A percentile compares a stretch with the other conserved stretches of the same genome.
phyloP scores from a whole-genome alignment of 345 rosid genomes.

The Sisymbrium irio region DNA sequence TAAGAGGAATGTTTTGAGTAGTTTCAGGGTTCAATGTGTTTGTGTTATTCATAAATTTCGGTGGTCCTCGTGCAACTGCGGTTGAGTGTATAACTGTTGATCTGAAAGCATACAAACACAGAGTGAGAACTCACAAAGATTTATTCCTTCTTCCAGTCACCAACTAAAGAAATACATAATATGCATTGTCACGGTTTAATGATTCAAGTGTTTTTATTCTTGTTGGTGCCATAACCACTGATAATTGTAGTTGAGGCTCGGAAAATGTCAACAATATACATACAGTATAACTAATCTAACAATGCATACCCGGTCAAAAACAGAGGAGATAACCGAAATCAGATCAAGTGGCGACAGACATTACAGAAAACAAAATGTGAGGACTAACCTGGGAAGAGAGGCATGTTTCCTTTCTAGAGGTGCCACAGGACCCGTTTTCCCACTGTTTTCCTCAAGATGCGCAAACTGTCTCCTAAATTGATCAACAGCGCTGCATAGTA shows the following conservation, averaged over 20 bases:
- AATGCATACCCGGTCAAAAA: no score
- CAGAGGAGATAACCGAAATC: background rate
- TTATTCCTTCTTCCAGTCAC: background rate
- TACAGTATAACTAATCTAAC: no score
- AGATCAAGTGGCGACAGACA: background rate
- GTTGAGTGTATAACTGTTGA: constrained; percentile 82
- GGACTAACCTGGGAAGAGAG: constrained; percentile 79
- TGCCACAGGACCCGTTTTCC: constrained; percentile 62
- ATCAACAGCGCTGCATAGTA: constrained; percentile 75
- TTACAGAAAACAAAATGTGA: background rate
- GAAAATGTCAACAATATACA: background rate
- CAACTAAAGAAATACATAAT: background rate
- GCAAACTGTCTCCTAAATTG: constrained; percentile 93
- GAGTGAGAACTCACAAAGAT: background rate
- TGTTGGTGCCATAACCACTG: background rate
- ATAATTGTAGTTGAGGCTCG: background rate
- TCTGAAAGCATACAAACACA: constrained; percentile 43
- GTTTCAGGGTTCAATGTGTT: constrained; percentile 45
- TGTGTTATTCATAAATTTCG: constrained; percentile 33
- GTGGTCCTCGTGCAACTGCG: constrained; percentile 43
- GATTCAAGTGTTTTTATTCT: no score
- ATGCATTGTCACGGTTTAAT: no score
- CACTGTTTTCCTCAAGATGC: constrained; percentile 79
- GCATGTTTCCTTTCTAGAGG: constrained; percentile 85
- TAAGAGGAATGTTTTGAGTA: constrained; percentile 43